Percentiles rank a stretch among this genome's conserved stretches.
phyloP scores from a whole-genome alignment of 108 stramenopile species.

The Conticribra weissflogii region DNA sequence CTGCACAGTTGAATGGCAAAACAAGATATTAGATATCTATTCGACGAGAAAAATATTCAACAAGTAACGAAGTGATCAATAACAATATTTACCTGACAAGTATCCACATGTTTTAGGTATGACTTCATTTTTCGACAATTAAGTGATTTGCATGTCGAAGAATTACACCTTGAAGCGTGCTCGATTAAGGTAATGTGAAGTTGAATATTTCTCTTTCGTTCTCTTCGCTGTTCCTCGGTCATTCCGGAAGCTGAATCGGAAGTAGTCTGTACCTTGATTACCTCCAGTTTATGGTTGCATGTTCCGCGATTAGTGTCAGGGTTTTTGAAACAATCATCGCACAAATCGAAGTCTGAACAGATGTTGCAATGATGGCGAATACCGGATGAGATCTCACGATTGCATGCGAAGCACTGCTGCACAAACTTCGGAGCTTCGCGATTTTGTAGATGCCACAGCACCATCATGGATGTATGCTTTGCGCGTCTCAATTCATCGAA shows the following conservation, averaged over 20 bases:
- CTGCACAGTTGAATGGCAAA: slow-evolving; percentile 13
- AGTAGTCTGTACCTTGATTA: slow-evolving; percentile 69
- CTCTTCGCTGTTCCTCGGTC: slow-evolving; percentile 74
- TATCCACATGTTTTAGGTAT: slow-evolving; percentile 76
- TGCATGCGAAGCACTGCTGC: slow-evolving; percentile 83
- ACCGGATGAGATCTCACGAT: slow-evolving; percentile 83
- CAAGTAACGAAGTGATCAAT: no score
- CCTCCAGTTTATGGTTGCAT: slow-evolving; percentile 77
- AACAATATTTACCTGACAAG: slow-evolving; percentile 63
- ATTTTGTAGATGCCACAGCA: slow-evolving; percentile 98
- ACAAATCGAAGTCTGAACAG: slow-evolving; percentile 94
- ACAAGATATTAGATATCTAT: no score
- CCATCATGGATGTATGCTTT: slow-evolving; percentile 99
- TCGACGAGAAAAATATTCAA: no score
- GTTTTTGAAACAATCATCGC: slow-evolving; percentile 79
- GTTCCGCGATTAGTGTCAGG: slow-evolving; percentile 75
- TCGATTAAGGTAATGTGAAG: slow-evolving; percentile 96
- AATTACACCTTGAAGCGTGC: slow-evolving; percentile 92
- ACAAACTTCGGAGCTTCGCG: slow-evolving; percentile 95
- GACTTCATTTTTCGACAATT: slow-evolving; percentile 98
- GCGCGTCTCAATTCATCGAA: slow-evolving; percentile 97
- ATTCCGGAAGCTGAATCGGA: slow-evolving; percentile 54
- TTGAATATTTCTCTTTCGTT: slow-evolving; percentile 87
- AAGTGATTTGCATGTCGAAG: slow-evolving; percentile 76
- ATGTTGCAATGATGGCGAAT: slow-evolving; percentile 83